phyloP scores from a whole-genome alignment of 139 green algal genomes.

The Coccomyxa sp. region DNA sequence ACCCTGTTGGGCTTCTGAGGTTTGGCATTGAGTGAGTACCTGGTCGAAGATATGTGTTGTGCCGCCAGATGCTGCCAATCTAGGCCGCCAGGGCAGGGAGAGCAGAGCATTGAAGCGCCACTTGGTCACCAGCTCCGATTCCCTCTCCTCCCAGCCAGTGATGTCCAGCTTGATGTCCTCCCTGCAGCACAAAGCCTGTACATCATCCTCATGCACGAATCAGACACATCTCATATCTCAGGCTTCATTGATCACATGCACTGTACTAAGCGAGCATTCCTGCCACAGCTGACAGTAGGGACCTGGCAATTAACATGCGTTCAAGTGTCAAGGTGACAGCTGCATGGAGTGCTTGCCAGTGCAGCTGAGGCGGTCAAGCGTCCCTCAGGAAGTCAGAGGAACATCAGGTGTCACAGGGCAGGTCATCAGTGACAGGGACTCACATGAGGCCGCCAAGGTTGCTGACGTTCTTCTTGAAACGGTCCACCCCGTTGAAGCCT shows the following conservation, averaged over 20 bases:
- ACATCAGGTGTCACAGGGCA: not conserved
- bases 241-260: not conserved
- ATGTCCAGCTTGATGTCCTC: conserved; percentile 69
- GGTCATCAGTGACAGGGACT: conserved; percentile 1
- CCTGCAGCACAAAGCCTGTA: conserved; percentile 8
- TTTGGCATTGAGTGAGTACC: not conserved
- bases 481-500: conserved; percentile 39
- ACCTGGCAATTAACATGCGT: not conserved
- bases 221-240: not conserved
- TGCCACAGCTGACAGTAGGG: not conserved
- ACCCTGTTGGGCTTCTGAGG: not conserved
- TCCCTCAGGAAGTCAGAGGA: not conserved
- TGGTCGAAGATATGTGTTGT: conserved; percentile 66
- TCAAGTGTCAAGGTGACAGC: not conserved
- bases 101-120: conserved; percentile 65
- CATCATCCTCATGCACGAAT: not conserved
- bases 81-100: conserved; percentile 57
- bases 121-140: conserved; percentile 33
- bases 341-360: not conserved
- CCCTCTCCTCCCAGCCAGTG: conserved; percentile 45
- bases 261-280: not conserved
- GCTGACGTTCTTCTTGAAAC: conserved; percentile 83
- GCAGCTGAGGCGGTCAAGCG: too few relatives aligned
- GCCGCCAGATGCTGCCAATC: conserved; percentile 54
- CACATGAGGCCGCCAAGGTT: conserved; percentile 78